Conservation (phyloP, 1,284 basidiomycete species). For the Heterobasidion parviporum region DNA sequence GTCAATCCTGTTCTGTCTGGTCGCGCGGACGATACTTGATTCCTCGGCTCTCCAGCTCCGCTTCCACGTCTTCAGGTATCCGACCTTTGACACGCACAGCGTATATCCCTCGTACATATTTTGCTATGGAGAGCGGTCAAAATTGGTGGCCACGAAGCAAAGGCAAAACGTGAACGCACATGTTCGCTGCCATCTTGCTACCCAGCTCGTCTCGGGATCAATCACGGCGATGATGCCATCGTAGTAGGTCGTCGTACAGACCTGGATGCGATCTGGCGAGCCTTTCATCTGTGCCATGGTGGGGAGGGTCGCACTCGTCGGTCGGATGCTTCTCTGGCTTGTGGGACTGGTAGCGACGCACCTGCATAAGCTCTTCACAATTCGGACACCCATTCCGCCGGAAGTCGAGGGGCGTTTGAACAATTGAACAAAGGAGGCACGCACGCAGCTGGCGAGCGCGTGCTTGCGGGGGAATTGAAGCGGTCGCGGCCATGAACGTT, state of each 20-base stretch:
- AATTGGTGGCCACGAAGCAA: neutral
- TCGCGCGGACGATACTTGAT: constrained; percentile 78
- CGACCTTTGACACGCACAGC: constrained; percentile 83
- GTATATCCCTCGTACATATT: constrained; percentile 82
- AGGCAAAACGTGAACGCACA: constrained; percentile 41
- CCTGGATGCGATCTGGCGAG: constrained; percentile 73
- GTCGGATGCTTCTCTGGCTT: too few species aligned
- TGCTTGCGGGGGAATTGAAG: constrained; percentile 37
- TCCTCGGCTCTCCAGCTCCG: constrained; percentile 64
- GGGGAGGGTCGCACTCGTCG: neutral
- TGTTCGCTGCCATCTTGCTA: constrained; percentile 88
- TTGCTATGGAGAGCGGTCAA: constrained; percentile 40
- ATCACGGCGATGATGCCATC: constrained; percentile 91
- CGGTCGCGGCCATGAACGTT: too few species aligned
- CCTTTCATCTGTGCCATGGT: constrained; percentile 72
- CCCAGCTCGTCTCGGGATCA: constrained; percentile 89
- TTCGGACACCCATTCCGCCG: constrained; percentile 88
- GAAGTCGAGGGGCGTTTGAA: constrained; percentile 84
- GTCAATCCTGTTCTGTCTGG: constrained; percentile 61
- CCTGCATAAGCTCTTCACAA: constrained; percentile 93
- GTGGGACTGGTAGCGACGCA: constrained; percentile 22
- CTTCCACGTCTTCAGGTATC: constrained; percentile 80
- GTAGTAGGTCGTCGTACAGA: constrained; percentile 91
- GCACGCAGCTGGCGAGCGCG: constrained; percentile 75
- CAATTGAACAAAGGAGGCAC: constrained; percentile 87